Conservation (phyloP, 371 early-diverging fungal genomes). For the Syncephalis fuscata region DNA sequence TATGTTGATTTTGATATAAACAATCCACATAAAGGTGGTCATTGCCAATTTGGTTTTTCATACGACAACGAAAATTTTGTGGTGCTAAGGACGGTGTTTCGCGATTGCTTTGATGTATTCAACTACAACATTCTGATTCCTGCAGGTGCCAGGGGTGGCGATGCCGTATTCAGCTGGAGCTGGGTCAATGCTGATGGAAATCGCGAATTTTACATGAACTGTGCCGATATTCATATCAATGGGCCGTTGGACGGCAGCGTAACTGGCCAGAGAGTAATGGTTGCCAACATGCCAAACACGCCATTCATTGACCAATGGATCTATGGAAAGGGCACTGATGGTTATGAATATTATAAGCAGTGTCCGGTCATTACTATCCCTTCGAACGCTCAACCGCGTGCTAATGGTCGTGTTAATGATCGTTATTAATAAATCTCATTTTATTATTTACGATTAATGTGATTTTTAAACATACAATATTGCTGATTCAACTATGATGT, state of each 20-base stretch:
- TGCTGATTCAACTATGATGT: no score
- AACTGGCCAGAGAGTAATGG: conserved; percentile 2
- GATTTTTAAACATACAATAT: no score
- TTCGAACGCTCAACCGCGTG: no score
- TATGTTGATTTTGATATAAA: conserved; percentile 5
- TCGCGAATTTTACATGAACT: conserved; percentile 51
- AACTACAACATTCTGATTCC: conserved; percentile 27
- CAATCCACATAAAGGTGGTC: conserved; percentile 32
- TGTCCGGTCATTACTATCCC: no score
- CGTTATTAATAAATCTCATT: no score
- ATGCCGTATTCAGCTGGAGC: conserved; percentile 35
- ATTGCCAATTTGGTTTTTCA: conserved; percentile 45
- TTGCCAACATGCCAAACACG: conserved; percentile 5
- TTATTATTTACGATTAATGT: no score
- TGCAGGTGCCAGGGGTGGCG: conserved; percentile 17
- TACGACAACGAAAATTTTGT: conserved; percentile 35
- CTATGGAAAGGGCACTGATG: no score
- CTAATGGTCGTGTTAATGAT: no score
- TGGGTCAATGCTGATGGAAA: conserved; percentile 42
- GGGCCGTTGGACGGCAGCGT: neutral
- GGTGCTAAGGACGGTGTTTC: conserved; percentile 17
- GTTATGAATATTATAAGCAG: no score
- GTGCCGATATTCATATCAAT: conserved; percentile 37
- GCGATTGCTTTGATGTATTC: conserved; percentile 10
- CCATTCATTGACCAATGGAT: no score